These are phyloP conservation scores for Scorias spongiosa DNA, from an alignment of 2,329 filamentous ascomycete species.

Conservation along the genomic window DNA sequence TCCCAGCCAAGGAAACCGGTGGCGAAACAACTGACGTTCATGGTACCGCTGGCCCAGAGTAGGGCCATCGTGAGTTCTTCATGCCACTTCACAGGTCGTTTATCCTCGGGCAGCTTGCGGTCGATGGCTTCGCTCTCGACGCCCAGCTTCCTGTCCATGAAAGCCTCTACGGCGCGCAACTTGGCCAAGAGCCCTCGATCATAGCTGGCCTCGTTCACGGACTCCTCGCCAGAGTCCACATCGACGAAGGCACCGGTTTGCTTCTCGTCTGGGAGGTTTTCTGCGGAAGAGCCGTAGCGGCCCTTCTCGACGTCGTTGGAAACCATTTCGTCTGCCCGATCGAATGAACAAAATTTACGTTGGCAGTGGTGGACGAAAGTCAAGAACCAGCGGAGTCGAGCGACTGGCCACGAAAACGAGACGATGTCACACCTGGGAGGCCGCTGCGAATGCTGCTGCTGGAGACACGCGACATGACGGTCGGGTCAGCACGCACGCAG, in stretches of 20 bases:
- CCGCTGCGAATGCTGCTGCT: no score
- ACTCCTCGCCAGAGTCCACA: slow-evolving; percentile 8
- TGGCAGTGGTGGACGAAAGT: no score
- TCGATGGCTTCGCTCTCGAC: slow-evolving; percentile 35
- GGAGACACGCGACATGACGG: no score
- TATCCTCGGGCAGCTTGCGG: slow-evolving; percentile 28
- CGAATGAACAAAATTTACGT: no score
- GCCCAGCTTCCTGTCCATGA: slow-evolving; percentile 30
- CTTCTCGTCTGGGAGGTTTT: slow-evolving; percentile 12
- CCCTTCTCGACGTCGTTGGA: background rate
- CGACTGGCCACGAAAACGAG: no score
- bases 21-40: slow-evolving; percentile 22
- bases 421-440: no score
- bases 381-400: no score
- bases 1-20: slow-evolving; percentile 33
- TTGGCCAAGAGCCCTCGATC: slow-evolving; percentile 16
- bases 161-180: slow-evolving; percentile 24
- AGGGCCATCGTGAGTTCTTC: slow-evolving; percentile 18
- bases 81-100: slow-evolving; percentile 26
- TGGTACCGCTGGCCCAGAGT: slow-evolving; percentile 21
- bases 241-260: slow-evolving; percentile 12
- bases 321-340: background rate
- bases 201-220: slow-evolving; percentile 3
- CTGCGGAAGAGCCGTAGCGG: background rate
- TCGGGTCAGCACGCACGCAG: no score